Evolutionary conservation across 371 early-diverging fungal species (phyloP).

Genomic region (Saksenaea vasiformis): DNA sequence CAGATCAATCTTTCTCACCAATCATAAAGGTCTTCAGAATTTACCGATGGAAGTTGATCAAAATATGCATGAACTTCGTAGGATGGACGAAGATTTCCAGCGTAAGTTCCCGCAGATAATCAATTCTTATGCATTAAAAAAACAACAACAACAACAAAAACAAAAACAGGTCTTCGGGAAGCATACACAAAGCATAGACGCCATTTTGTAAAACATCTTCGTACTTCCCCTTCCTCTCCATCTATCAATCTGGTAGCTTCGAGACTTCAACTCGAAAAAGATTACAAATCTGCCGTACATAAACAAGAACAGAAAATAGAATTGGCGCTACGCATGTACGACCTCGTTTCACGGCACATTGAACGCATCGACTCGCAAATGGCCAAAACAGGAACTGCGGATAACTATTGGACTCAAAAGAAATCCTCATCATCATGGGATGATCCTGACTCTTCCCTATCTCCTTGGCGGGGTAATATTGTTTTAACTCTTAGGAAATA

Average conservation of each 20-base stretch:
- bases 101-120: constrained; percentile 25
- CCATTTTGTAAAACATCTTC: constrained; percentile 22
- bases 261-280: constrained; percentile 41
- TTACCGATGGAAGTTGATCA: constrained; percentile 56
- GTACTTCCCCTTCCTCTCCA: constrained; percentile 11
- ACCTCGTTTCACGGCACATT: constrained; percentile 49
- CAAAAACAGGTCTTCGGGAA: constrained; percentile 20
- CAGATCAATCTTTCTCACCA: background rate
- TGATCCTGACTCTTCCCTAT: background rate
- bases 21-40: constrained; percentile 40
- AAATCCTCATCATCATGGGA: constrained; percentile 16
- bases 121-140: background rate
- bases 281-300: constrained; percentile 45
- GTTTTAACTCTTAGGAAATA: constrained; percentile 1
- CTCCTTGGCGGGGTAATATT: background rate
- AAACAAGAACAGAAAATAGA: constrained; percentile 57
- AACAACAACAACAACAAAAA: constrained; percentile 17
- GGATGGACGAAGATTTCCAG: constrained; percentile 59
- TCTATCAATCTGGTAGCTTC: constrained; percentile 24
- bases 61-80: constrained; percentile 54
- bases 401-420: constrained; percentile 32
- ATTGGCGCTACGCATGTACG: constrained; percentile 51
- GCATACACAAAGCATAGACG: constrained; percentile 33
- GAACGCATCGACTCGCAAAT: constrained; percentile 54
- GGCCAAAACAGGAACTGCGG: constrained; percentile 37